Base-by-base conservation (phyloP, 2,329 filamentous ascomycete species). In the Arthrobotrys musiformis region DNA sequence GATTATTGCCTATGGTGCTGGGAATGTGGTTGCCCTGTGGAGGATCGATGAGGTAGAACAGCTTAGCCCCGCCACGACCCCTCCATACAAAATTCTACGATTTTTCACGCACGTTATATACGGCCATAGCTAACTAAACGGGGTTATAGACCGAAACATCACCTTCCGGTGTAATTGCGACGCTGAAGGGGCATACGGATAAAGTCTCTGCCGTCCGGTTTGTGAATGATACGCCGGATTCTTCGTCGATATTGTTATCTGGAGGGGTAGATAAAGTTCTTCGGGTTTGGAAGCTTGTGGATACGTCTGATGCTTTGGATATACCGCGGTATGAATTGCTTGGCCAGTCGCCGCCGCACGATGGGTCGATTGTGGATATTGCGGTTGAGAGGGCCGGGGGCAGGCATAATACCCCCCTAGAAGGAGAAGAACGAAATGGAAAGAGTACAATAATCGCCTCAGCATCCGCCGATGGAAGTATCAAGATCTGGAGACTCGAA, bases 11-110 rank as follows among this genome's bases (percentile, higher is more conserved):
- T 99, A 93, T 85, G 95, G 95, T 33, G 91, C 94, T 7, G 93
- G 96, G 84, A 90, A 90, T 80, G 95, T 95, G 84, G 88, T 99
- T 80, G 94, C 93, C 48, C 82, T 98, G 44, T 99, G 95, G 95
- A 86, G 90, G 82, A 93, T 93, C 69, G 84, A 77, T 13, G 73
- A 87, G 82, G 92, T 66, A 52, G n/a, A n/a, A n/a, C 67, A 63
- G 40, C 5, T 33, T n/a, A n/a, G 33, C 54, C 54, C 54, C 33
- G 9, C 54, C 17, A 58, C 6, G 24, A 37, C 7, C 37, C 11
- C 40, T 46, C 48, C n/a, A 70, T 13, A 37, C 24, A 37, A 63
- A 56, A 42, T 79, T 22, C n/a, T n/a, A n/a, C n/a, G n/a, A n/a
- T n/a, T n/a, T n/a, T n/a, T n/a, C n/a, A 24, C 17, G 15, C 24